Base-by-base conservation (phyloP, 2,329 filamentous ascomycete genomes). In the Neonectria ditissima region DNA sequence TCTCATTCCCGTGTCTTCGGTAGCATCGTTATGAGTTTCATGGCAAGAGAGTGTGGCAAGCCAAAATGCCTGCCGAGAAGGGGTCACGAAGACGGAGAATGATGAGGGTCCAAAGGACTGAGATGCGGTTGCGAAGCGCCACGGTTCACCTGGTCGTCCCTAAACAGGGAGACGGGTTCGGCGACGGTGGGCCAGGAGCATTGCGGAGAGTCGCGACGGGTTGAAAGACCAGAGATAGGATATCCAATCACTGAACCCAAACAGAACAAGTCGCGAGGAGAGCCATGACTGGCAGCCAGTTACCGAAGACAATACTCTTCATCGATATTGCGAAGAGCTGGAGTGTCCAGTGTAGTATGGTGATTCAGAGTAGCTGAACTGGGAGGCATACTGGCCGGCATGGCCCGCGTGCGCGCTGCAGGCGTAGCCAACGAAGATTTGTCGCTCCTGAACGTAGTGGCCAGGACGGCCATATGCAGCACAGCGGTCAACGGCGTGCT, bases 401-500 rank as follows among this genome's bases (percentile, higher is more conserved):
- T 78, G 76, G 32, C 73, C 69, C 7, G 76, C 64, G 56, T 79
- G 77, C 39, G 66, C 59, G 56, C 69, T 72, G 80, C 94, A 97
- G 55, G 91, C 86, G 75, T 96, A 96, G 55, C 94, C 94, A 24
- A 97, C 93, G 20, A 92, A 83, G 55, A 97, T 91, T 7, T 87
- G 92, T 76, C 91, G 90, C 74, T 92, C 89, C 69, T 93, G 88
- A 61, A 94, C 82, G 48, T 74, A 73, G 75, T 97, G 94, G 50
- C 91, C 91, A 53, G 88, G 87, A 63, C 91, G 89, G 65, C 91
- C 92, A 76, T 93, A 93, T 37, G 88, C 84, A 52, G 89, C 84
- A 77, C 94, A 97, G 65, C 92, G 91, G 75, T 97, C 94, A 72
- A 97, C 86, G 51, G 92, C 89, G 78, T 97, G 94, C 75, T 91